A percentile compares a stretch with the other conserved stretches of the same genome.
Evolutionary conservation across 257 asterid species (phyloP).

Genomic region (Scutellaria galericulata): DNA sequence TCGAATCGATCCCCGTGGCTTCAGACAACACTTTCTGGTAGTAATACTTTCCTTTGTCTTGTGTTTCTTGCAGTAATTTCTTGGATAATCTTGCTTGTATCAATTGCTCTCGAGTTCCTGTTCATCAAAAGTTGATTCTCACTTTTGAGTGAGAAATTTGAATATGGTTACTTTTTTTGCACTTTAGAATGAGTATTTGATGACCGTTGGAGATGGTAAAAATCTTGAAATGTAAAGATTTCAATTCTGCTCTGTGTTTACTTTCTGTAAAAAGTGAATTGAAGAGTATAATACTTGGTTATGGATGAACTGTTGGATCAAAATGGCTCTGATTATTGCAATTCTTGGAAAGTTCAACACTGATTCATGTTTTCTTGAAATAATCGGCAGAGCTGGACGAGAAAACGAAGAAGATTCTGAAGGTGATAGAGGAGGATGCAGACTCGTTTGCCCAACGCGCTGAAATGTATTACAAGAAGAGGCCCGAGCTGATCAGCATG

Average conservation of each 20-base stretch:
- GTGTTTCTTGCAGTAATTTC: not conserved
- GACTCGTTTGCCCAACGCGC: conserved; percentile 90
- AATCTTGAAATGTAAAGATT: conserved; percentile 31
- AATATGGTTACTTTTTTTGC: conserved; percentile 20
- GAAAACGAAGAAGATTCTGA: conserved; percentile 69
- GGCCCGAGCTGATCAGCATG: conserved; percentile 85
- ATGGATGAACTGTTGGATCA: conserved; percentile 9
- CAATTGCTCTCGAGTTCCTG: not conserved
- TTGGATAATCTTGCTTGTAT: not conserved
- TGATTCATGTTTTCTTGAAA: not conserved
- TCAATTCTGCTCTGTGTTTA: not conserved
- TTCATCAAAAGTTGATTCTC: not conserved
- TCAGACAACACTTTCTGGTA: conserved; percentile 79
- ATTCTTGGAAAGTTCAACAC: conserved; percentile 3
- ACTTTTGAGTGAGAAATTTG: conserved; percentile 16
- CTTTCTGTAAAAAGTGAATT: not conserved
- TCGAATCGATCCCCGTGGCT: conserved; percentile 80
- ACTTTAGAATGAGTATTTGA: conserved; percentile 36
- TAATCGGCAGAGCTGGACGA: conserved; percentile 64
- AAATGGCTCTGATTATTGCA: not conserved
- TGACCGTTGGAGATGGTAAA: conserved; percentile 47
- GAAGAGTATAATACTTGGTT: conserved; percentile 3
- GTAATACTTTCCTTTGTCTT: not conserved
- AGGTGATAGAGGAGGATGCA: conserved; percentile 80
- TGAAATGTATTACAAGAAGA: conserved; percentile 85